Evolutionary conservation across 768 basidiomycete species (phyloP), one percentile per base, ranked within the genome.

Genomic region (Postia placenta): DNA sequence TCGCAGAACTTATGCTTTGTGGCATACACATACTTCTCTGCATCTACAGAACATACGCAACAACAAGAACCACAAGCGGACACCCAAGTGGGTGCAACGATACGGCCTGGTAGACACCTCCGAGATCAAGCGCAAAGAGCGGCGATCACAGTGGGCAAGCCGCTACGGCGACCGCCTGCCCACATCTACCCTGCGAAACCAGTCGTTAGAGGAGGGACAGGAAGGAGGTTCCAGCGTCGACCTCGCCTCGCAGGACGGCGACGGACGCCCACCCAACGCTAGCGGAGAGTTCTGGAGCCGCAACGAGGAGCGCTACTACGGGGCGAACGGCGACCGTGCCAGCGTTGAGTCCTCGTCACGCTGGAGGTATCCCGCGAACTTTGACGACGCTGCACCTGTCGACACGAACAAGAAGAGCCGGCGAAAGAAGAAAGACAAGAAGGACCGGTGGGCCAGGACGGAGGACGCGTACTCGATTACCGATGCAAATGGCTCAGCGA

Each of bases 81-180:
- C 94, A n/a, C 94, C 94, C 17, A 94, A 96, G 67, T 97, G 94
- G 94, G 86, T 85, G 0, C 74, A 88, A 67, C 79, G 85, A 54
- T 91, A 91, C 65, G 94, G 94, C 33, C 86, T 97, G 39, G 81
- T 97, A 54, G 82, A 92, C 64, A 83, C 80, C 20, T 73, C 82
- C 28, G 82, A 85, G 56, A 83, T 88, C 62, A 75, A 79, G 57
- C 86, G 92, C 60, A 83, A 86, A 48, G 78, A 85, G 60, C 78
- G 75, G 52, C 87, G 85, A 63, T 89, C 84, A 39, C 86, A 90
- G 56, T 97, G 94, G 94, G 86, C 90, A 11, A 71, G 67, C 48
- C 83, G 88, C 48, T 96, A 90, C 69, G 83, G 87, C 46, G 93
- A 95, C 54, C 82, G 92, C 47, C 74, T 85, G 5, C 74, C 81